These are phyloP conservation scores for Pestalotiopsis sp. DNA, from an alignment of 2,329 filamentous ascomycete species.

Conservation along the genomic window DNA sequence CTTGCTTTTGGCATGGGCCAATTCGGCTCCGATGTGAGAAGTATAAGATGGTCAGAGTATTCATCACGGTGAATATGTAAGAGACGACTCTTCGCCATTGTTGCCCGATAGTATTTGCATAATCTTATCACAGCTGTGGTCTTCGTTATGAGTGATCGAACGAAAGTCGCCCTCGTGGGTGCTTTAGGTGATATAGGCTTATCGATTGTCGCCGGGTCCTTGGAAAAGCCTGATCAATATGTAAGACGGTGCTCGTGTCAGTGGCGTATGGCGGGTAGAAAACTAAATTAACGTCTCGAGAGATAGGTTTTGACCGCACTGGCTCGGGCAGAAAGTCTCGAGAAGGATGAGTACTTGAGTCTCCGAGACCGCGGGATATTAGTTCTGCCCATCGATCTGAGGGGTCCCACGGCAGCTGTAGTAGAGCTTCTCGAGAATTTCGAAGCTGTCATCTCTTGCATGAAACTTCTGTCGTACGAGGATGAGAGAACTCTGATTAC, in stretches of 20 bases:
- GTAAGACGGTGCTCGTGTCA: neutral
- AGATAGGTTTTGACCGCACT: neutral
- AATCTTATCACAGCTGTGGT: neutral
- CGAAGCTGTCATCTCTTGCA: neutral
- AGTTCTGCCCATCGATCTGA: neutral
- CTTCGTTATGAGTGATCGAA: neutral
- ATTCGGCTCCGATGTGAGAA: neutral
- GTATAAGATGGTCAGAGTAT: neutral
- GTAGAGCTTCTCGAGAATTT: neutral
- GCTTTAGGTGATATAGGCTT: neutral
- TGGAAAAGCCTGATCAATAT: neutral
- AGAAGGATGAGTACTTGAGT: neutral
- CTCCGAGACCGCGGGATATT: neutral
- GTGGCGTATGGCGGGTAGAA: neutral
- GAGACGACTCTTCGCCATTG: neutral
- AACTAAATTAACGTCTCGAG: neutral
- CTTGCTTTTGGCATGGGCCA: neutral
- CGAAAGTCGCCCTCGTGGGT: neutral
- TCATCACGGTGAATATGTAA: neutral
- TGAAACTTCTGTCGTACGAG: neutral
- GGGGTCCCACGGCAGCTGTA: neutral
- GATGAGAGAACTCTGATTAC: neutral
- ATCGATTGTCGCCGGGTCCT: neutral
- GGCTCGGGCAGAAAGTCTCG: neutral
- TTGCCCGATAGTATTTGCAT: neutral